A percentile compares a stretch with the other conserved stretches of the same genome.
Conservation (phyloP, 225 moss, liverwort and hornwort genomes). For the Lunularia cruciata region DNA sequence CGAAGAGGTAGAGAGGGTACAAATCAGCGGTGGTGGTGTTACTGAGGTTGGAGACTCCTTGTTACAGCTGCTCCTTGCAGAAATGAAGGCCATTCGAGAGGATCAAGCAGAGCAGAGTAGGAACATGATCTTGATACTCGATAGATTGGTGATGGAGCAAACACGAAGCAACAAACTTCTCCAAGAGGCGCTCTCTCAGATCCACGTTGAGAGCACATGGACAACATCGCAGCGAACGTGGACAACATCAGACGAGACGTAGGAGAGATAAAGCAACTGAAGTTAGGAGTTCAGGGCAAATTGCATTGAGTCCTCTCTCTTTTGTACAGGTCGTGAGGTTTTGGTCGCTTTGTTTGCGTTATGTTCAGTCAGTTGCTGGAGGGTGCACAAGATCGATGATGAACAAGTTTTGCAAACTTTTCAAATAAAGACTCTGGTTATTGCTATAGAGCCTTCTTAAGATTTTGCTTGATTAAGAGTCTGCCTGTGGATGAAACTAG, state of each 20-base stretch:
- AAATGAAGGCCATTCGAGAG: neutral
- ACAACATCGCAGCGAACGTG: neutral
- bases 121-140: neutral
- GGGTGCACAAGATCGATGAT: too few relatives aligned
- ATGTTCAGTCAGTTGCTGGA: too few relatives aligned
- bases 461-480: too few relatives aligned
- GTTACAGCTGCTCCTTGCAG: too few relatives aligned
- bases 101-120: neutral
- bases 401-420: too few relatives aligned
- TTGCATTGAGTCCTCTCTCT: too few relatives aligned
- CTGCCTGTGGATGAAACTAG: too few relatives aligned
- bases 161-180: neutral
- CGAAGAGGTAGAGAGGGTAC: neutral
- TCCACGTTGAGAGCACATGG: neutral
- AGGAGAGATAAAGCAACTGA: neutral
- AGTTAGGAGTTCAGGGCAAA: too few relatives aligned
- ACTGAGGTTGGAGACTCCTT: neutral
- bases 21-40: neutral
- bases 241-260: slow-evolving; percentile 6
- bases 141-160: neutral
- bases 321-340: too few relatives aligned
- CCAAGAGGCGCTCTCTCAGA: neutral
- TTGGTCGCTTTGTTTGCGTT: too few relatives aligned
- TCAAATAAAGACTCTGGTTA: too few relatives aligned
- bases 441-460: too few relatives aligned